phyloP scores from a whole-genome alignment of 2,329 filamentous ascomycete species.

The Beauveria sp. region DNA sequence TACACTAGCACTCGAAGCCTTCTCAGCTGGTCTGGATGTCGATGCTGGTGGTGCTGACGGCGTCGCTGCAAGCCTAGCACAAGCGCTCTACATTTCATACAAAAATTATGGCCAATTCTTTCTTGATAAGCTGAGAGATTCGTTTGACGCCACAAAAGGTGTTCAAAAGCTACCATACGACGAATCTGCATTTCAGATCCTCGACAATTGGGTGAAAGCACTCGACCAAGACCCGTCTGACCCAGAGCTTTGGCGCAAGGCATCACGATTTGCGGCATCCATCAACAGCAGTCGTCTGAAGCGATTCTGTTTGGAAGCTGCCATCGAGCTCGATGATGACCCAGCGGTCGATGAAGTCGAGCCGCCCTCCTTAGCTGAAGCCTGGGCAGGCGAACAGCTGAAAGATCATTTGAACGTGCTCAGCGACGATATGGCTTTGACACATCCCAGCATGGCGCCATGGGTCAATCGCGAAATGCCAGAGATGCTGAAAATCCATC shows the following conservation, averaged over 20 bases:
- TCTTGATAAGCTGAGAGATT: conserved; percentile 52
- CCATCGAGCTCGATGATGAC: conserved; percentile 60
- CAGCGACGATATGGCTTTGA: conserved; percentile 47
- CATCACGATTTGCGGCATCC: conserved; percentile 50
- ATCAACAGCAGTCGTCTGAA: conserved; percentile 50
- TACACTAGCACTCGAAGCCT: conserved; percentile 34
- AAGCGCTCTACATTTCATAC: conserved; percentile 86
- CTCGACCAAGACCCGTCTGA: conserved; percentile 60
- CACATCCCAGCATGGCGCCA: conserved; percentile 53
- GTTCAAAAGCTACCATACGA: conserved; percentile 34
- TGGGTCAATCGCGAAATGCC: conserved; percentile 48
- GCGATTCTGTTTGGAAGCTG: conserved; percentile 57
- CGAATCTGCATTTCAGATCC: conserved; percentile 35
- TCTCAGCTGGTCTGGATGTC: conserved; percentile 44
- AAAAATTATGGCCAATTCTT: conserved; percentile 93
- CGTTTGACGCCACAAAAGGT: conserved; percentile 32
- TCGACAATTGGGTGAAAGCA: conserved; percentile 51
- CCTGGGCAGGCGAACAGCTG: conserved; percentile 54
- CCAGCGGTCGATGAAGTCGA: conserved; percentile 54
- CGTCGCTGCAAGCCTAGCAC: conserved; percentile 71
- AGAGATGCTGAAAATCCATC: conserved; percentile 40
- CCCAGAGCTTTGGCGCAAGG: conserved; percentile 56
- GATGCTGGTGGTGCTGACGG: conserved; percentile 60
- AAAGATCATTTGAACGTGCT: conserved; percentile 47
- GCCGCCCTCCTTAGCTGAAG: conserved; percentile 55